Evolutionary conservation across 2,329 filamentous ascomycete species (phyloP).

Genomic region (Graphilbum ipis-grandicollis): DNA sequence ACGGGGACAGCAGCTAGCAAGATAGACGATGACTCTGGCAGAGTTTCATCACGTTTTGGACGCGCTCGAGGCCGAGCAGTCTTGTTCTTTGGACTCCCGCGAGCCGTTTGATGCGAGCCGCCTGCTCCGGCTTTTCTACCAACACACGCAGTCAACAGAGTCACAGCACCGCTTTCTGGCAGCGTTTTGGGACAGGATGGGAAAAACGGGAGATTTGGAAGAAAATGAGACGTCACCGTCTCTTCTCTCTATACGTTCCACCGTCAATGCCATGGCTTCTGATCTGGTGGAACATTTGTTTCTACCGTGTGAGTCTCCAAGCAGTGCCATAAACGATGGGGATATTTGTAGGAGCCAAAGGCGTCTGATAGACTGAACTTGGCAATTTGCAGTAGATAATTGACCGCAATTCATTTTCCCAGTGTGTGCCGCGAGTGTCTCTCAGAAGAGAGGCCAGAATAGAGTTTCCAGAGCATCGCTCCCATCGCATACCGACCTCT

Average conservation of each 20-base stretch:
- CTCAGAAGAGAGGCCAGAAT: no score
- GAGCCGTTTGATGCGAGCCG: background rate
- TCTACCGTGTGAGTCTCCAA: background rate
- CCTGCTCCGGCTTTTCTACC: conserved; percentile 1
- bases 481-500: background rate
- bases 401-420: no score
- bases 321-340: background rate
- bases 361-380: no score
- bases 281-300: conserved; percentile 1
- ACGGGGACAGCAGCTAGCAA: no score
- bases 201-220: no score
- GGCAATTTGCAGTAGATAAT: no score
- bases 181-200: background rate
- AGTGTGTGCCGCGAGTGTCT: no score
- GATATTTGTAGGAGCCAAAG: background rate
- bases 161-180: background rate
- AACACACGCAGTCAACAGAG: background rate
- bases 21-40: no score
- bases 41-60: background rate
- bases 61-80: background rate
- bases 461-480: no score
- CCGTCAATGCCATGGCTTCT: background rate
- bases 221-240: no score
- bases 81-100: no score
- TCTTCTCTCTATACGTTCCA: no score